Evolutionary conservation across 768 basidiomycete species (phyloP), one percentile per base, ranked within the genome.

Genomic region (Pisolithus microcarpus): DNA sequence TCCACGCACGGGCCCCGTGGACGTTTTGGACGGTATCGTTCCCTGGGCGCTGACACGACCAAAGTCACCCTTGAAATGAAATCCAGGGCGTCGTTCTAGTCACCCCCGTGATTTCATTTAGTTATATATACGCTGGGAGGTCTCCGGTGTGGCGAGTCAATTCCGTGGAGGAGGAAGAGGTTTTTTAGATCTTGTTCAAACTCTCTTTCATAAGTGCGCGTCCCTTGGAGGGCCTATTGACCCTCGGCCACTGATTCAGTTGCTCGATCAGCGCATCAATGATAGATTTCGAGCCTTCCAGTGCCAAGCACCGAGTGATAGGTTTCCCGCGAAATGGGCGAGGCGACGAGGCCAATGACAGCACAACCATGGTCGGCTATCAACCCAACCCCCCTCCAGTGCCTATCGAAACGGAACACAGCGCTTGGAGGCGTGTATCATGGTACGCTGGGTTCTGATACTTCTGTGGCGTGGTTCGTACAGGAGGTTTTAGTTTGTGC

Each of bases 401-500:
- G 11, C 39, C n/a, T 21, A 7, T 40, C 18, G 26, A 26, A 26
- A 26, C 26, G 26, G 26, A 26, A 15, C 5, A 21, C 39, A 40
- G 34, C 34, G 18, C 3, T 9, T 40, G n/a, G 39, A 40, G 21
- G 39, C 7, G 5, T 40, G n/a, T n/a, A 21, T 21, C 39, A 40
- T 40, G 19, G 21, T 21, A 40, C 34, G 13, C 40, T 11, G 2
- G 9, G 18, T 24, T 5, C 13, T 23, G 40, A 21, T 42, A 21
- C 8, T 1, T 1, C 15, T 8, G 15, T 10, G 42, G 23, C 23
- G 13, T 26, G 26, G 42, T 43, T 43, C 42, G 23, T 18, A 44
- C 43, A 44, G 43, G 21, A 44, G 30, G 26, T 4, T n/a, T 23
- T 50, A 44, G 53, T 51, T 55, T 61, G 56, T 55, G 23, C 38